Conservation (phyloP, 148 eudicot species). For the Amaranthus cruentus region DNA sequence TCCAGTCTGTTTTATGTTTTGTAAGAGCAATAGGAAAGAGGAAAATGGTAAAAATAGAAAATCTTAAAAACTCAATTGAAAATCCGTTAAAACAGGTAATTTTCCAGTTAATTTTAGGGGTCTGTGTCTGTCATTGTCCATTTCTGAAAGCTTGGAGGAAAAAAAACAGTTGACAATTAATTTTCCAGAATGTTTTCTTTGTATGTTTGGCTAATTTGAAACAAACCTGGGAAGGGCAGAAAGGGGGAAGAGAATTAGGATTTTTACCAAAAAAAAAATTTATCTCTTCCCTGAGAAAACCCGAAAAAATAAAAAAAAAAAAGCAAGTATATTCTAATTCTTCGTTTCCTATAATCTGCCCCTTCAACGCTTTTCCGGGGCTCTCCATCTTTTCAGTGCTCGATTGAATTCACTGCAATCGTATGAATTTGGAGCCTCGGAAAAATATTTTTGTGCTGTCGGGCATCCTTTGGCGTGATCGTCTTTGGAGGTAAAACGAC, state of each 20-base stretch:
- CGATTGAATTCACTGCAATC: neutral
- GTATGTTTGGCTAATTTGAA: constrained; percentile 13
- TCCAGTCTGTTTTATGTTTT: neutral
- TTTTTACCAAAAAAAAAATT: constrained; percentile 1
- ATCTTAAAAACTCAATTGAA: constrained; percentile 7
- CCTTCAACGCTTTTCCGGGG: neutral
- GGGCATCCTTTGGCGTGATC: neutral
- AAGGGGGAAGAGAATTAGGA: constrained; percentile 12
- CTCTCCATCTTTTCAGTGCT: neutral
- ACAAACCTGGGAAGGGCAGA: constrained; percentile 5
- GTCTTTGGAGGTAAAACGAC: constrained; percentile 9
- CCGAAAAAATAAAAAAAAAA: neutral
- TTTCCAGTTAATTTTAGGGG: constrained; percentile 3
- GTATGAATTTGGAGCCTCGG: neutral
- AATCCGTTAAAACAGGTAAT: constrained; percentile 18
- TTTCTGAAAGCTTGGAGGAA: constrained; percentile 5
- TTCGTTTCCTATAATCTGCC: neutral
- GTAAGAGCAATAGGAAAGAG: neutral
- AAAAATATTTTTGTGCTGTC: neutral
- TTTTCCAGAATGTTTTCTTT: constrained; percentile 14
- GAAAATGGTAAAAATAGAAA: neutral
- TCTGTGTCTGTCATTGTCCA: constrained; percentile 10
- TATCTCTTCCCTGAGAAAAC: constrained; percentile 27
- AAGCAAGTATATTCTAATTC: constrained; percentile 2
- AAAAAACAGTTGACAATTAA: neutral